These are phyloP conservation scores for Diaporthe citrichinensis DNA, from an alignment of 2,329 filamentous ascomycete genomes.

Conservation along the genomic window DNA sequence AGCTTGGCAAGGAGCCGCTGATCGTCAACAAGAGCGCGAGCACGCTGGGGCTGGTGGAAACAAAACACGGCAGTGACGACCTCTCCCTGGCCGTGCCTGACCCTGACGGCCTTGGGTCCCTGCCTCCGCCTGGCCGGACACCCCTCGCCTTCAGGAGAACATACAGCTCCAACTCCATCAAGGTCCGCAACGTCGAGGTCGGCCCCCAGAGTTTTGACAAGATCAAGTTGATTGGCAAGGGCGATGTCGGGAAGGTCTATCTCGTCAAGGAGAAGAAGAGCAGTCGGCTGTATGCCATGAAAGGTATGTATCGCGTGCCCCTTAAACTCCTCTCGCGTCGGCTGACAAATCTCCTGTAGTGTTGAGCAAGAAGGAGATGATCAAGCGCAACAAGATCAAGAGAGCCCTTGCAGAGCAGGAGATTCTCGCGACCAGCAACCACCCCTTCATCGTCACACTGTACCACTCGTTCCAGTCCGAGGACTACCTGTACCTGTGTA, in stretches of 20 bases:
- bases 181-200: constrained; percentile 96
- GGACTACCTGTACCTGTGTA: constrained; percentile 98
- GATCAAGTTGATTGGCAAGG: constrained; percentile 99
- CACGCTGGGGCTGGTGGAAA: constrained; percentile 62
- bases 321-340: not conserved
- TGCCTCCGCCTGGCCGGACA: constrained; percentile 77
- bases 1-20: constrained; percentile 86
- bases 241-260: constrained; percentile 98
- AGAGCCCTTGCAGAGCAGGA: constrained; percentile 97
- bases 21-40: constrained; percentile 68
- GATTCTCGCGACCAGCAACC: constrained; percentile 97
- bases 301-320: constrained; percentile 74
- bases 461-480: constrained; percentile 99
- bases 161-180: constrained; percentile 99
- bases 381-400: constrained; percentile 99
- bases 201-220: constrained; percentile 97
- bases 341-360: constrained; percentile 71
- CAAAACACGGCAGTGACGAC: constrained; percentile 57
- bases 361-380: constrained; percentile 99
- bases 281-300: constrained; percentile 95
- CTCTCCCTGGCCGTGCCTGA: constrained; percentile 58
- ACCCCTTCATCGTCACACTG: constrained; percentile 97
- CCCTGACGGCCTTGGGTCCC: constrained; percentile 69
- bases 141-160: constrained; percentile 89
- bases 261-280: constrained; percentile 98